phyloP scores from a whole-genome alignment of 768 basidiomycete species.

The Mycena polygramma region DNA sequence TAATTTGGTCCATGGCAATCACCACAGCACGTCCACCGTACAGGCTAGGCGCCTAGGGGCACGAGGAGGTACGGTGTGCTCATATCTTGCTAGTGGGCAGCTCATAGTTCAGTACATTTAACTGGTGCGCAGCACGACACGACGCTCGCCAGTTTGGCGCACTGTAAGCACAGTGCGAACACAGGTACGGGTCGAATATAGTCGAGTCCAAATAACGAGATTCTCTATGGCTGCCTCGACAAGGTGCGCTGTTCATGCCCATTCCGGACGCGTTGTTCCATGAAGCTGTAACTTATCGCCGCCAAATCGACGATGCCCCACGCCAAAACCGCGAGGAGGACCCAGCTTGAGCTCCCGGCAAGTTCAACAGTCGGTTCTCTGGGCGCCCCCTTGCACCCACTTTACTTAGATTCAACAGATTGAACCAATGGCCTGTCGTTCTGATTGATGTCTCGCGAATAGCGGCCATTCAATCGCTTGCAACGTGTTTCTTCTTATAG shows the following conservation, averaged over 20 bases:
- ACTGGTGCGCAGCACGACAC: not conserved
- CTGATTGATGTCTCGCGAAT: not conserved
- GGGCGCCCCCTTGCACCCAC: not conserved
- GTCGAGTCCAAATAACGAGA: not conserved
- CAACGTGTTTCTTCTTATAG: constrained; percentile 23
- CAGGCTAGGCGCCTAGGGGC: not conserved
- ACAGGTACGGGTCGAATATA: not conserved
- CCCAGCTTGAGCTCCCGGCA: not conserved
- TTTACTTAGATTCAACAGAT: not conserved
- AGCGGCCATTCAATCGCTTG: not conserved
- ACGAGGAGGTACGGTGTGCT: not conserved
- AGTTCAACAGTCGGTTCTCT: not conserved
- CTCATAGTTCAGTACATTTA: not conserved
- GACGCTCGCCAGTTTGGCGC: no score
- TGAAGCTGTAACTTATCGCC: constrained; percentile 13
- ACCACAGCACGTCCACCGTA: not conserved
- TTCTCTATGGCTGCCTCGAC: not conserved
- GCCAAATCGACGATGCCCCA: not conserved
- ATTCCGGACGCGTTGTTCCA: not conserved
- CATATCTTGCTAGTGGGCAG: not conserved
- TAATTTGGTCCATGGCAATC: not conserved
- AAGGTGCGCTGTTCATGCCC: not conserved
- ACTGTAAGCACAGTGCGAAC: not conserved
- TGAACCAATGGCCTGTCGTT: not conserved
- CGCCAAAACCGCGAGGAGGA: not conserved